Base-by-base conservation (phyloP, 352 stramenopile genomes). In the Pythium aquatile region DNA sequence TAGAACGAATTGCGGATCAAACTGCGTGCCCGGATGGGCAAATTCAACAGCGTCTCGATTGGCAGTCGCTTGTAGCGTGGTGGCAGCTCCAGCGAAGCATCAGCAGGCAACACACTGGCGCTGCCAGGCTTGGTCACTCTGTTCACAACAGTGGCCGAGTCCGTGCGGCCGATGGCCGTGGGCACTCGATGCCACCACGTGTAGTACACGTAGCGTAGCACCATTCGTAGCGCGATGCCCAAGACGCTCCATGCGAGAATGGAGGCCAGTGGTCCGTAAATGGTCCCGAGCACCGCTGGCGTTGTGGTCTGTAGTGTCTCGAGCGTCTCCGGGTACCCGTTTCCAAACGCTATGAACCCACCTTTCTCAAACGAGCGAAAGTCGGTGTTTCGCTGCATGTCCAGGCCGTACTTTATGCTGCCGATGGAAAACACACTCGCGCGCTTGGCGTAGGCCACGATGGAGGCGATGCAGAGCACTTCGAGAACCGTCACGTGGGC, bases 21-120 rank as follows among this genome's bases (percentile, higher is more conserved):
- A 48, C 60, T 63, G 3, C 60, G 55, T 7, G 66, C 66, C 4
- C 66, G 66, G 16, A 73, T 63, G 3, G 66, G 66, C 3, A 73
- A 17, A 37, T 65, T 52, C 16, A 73, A 53, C 30, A 73, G 40
- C 32, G 39, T 55, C 35, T 73, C 66, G 14, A 73, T 57, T 1
- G 66, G 66, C 14, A 73, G 35, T 3, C 66, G 54, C n/a, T 16
- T 7, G 48, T 73, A 73, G 3, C 16, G 10, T 14, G 3, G 8
- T 30, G 44, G 44, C 2, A 6, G 9, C 7, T 16, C 9, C 10
- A 26, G 2, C 7, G 44, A 51, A 8, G 17, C 20, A 8, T 29
- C 8, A 3, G 1, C 44, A 10, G 17, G 17, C 17, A 20, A 14
- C 3, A 17, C 8, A 51, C 5, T 6, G 9, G 44, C n/a, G 44